These are phyloP conservation scores for Zhuliangozyma blackwelliae DNA, from an alignment of 1,139 yeast genomes.

Conservation along the genomic window DNA sequence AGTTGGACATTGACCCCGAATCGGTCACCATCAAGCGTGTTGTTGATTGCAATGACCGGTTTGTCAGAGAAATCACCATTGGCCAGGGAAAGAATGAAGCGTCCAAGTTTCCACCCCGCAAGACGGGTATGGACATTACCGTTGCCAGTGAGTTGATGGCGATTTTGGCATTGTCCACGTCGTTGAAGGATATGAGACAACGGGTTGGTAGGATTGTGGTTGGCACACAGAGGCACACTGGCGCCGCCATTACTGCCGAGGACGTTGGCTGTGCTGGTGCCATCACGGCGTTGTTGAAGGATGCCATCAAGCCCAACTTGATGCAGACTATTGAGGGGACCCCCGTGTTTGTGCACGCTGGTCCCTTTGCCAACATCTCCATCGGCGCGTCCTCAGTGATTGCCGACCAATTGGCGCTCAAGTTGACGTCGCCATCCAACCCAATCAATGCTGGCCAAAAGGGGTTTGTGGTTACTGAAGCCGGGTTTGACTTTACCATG, in stretches of 20 bases:
- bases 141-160: slow-evolving; percentile 85
- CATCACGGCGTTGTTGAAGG: slow-evolving; percentile 69
- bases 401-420: slow-evolving; percentile 72
- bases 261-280: slow-evolving; percentile 83
- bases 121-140: slow-evolving; percentile 75
- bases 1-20: slow-evolving; percentile 66
- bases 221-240: slow-evolving; percentile 55
- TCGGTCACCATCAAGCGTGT: slow-evolving; percentile 74
- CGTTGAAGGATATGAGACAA: slow-evolving; percentile 61
- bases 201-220: slow-evolving; percentile 71
- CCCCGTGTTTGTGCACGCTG: slow-evolving; percentile 81
- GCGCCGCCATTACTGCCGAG: slow-evolving; percentile 70
- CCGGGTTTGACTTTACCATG: slow-evolving; percentile 85
- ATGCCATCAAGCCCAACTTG: slow-evolving; percentile 77
- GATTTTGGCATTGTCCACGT: slow-evolving; percentile 65
- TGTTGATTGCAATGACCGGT: slow-evolving; percentile 77
- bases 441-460: slow-evolving; percentile 39
- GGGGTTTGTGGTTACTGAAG: slow-evolving; percentile 79
- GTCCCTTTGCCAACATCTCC: slow-evolving; percentile 82
- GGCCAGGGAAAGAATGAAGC: slow-evolving; percentile 76
- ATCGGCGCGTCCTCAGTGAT: slow-evolving; percentile 81
- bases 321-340: slow-evolving; percentile 87
- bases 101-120: slow-evolving; percentile 60
- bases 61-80: slow-evolving; percentile 67
- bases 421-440: slow-evolving; percentile 50